These are phyloP conservation scores for Phytophthora sansomeana DNA, from an alignment of 352 stramenopile genomes.

Conservation along the genomic window DNA sequence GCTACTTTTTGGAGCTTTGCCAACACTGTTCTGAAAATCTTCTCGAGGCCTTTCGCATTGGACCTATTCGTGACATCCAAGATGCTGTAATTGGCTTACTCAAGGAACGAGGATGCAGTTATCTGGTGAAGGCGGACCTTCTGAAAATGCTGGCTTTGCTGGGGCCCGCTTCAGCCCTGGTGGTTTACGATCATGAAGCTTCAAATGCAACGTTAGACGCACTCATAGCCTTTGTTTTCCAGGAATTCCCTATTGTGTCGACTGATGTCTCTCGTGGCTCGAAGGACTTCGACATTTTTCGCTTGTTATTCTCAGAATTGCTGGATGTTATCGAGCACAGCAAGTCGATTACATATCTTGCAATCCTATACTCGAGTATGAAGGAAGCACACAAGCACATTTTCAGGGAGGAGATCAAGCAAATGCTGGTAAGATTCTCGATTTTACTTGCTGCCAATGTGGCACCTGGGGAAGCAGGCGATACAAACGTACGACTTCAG, in stretches of 20 bases:
- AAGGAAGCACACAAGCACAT: constrained; percentile 70
- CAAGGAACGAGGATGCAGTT: constrained; percentile 44
- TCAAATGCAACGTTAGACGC: constrained; percentile 38
- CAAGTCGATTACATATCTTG: constrained; percentile 50
- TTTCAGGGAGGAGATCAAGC: constrained; percentile 60
- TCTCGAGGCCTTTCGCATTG: constrained; percentile 31
- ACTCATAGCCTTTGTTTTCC: constrained; percentile 61
- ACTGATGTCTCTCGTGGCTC: constrained; percentile 65
- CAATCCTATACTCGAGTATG: constrained; percentile 64
- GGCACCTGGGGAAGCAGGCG: constrained; percentile 1
- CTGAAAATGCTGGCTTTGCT: constrained; percentile 55
- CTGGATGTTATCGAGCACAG: constrained; percentile 67
- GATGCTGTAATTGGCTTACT: constrained; percentile 47
- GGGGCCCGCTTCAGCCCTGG: constrained; percentile 26
- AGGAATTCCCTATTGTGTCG: constrained; percentile 84
- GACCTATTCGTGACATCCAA: constrained; percentile 53
- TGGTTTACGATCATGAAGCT: constrained; percentile 3
- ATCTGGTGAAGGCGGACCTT: constrained; percentile 69
- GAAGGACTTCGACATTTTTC: constrained; percentile 75
- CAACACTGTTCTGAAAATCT: constrained; percentile 44
- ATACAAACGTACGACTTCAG: constrained; percentile 16
- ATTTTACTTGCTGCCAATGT: constrained; percentile 17
- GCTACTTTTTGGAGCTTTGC: constrained; percentile 54
- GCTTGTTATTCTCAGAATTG: constrained; percentile 58
- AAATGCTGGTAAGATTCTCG: constrained; percentile 52